Base-by-base conservation (phyloP, 106 monocot genomes). In the Acanthochlamys bracteata region DNA sequence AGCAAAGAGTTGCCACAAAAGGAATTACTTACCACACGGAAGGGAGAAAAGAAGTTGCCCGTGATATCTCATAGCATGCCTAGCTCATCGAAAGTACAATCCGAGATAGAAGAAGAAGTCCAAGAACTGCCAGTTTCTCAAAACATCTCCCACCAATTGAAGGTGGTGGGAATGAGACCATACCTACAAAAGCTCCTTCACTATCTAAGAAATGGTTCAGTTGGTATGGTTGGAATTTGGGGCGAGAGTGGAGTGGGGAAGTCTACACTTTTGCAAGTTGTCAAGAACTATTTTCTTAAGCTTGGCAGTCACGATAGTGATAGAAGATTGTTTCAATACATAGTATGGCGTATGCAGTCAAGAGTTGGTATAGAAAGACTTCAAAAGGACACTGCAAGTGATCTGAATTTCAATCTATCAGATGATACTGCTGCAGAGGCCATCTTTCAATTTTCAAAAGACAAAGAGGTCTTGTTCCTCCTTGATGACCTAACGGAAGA, bases 181-280 rank as follows among this genome's bases (percentile, higher is more conserved):
- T 33, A 42, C 19, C 1, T 63, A 21, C 12, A 41, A 22, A 53
- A 20, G 43, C 41, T 55, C 17, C 62, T 47, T 20, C 2, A 42
- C 21, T 75, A 63, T 53, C 61, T 68, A 15, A 42, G 12, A 49
- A 45, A 75, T 27, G 63, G 68, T 19, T 41, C 1, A 11, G 47
- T 64, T 0, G 63, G 47, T 4, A 45, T 46, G 7, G 55, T 75
- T 2, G 75, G 75, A 22, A 56, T 75, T 33, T 75, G 39, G 42
- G 75, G 75, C 2, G 45, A 55, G 47, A 68, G 69, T 10, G 68
- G 75, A 13, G 56, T 75, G 10, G 75, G 75, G 0, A 75, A 75
- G 61, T 61, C 68, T 42, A 63, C 68, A 14, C 27, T 75, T 14
- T 53, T 68, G 16, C 20, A 42, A n/a, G 42, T 6, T 20, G 61